phyloP scores from a whole-genome alignment of 345 rosid genomes.

The Schrenkiella parvula region DNA sequence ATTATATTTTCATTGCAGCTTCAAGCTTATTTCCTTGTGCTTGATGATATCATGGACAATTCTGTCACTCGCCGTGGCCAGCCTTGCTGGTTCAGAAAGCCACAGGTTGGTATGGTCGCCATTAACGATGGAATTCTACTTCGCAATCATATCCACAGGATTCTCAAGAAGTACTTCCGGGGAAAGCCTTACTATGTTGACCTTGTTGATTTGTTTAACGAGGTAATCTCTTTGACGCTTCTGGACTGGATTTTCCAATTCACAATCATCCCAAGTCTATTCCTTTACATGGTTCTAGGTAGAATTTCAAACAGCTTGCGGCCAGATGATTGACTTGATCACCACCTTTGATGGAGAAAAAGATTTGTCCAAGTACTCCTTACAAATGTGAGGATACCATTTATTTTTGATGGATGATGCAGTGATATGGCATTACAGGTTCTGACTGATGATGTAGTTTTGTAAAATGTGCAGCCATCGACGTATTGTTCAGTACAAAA shows the following conservation, averaged over 20 bases:
- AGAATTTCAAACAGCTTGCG: slow-evolving; percentile 67
- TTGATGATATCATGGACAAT: slow-evolving; percentile 80
- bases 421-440: background rate
- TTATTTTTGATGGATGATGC: background rate
- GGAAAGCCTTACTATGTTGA: slow-evolving; percentile 52
- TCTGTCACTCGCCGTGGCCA: slow-evolving; percentile 81
- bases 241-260: background rate
- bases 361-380: slow-evolving; percentile 59
- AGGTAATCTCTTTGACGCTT: slow-evolving; percentile 31
- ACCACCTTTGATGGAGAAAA: slow-evolving; percentile 63
- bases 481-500: slow-evolving; percentile 71
- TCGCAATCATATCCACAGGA: slow-evolving; percentile 60
- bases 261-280: background rate
- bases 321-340: slow-evolving; percentile 85
- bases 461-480: slow-evolving; percentile 48
- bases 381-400: slow-evolving; percentile 39
- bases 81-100: slow-evolving; percentile 68
- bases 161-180: slow-evolving; percentile 51
- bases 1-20: slow-evolving; percentile 34
- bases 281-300: slow-evolving; percentile 37
- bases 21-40: slow-evolving; percentile 72
- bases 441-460: slow-evolving; percentile 14
- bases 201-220: slow-evolving; percentile 59
- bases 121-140: slow-evolving; percentile 53
- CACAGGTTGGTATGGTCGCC: slow-evolving; percentile 74